Evolutionary conservation across 23 red algal species (phyloP), one percentile per base, ranked within the genome.

Genomic region (Gracilariopsis chorda): DNA sequence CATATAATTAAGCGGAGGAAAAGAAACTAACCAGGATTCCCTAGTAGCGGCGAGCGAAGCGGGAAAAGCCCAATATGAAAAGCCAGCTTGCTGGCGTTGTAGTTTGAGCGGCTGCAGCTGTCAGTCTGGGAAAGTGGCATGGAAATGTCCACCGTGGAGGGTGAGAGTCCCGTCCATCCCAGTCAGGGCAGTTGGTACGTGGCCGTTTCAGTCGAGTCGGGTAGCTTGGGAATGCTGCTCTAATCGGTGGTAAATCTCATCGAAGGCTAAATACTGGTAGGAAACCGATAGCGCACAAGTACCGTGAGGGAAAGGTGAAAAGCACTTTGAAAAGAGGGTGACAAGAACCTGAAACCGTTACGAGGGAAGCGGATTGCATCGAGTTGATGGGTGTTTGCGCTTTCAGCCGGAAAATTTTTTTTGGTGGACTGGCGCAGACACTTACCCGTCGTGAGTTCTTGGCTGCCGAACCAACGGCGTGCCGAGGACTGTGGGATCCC

Each of bases 11-110:
- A 92, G 94, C 94, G 87, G 94, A 92, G 94, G 87, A 96, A 82
- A 91, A 96, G 86, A 96, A 96, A 92, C 84, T 86, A 96, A 96
- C 85, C 69, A 86, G 84, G 89, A 91, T 90, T 92, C 94, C 94
- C 20, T 83, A 96, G 94, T 96, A 96, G 94, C 94, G 94, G 94
- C 94, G 94, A 96, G 94, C 94, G 94, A 96, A 92, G 84, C 57
- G 94, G 94, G 94, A 96, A 47, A 30, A 90, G 94, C 94, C 86
- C 86, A 96, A 39, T 56, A 84, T 90, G 87, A 88, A 82, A 92
- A 96, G 59, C 86, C 80, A 45, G 80, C 73, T 78, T 84, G 42
- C 56, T 45, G 80, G 80, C 56, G 60, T 84, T 84, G 80, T 84
- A 84, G 80, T 69, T 82, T 80, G 53, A 67, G 49, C 20, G 44